Conservation (phyloP, 2,329 filamentous ascomycete genomes). For the Clarireedia monteithiana region DNA sequence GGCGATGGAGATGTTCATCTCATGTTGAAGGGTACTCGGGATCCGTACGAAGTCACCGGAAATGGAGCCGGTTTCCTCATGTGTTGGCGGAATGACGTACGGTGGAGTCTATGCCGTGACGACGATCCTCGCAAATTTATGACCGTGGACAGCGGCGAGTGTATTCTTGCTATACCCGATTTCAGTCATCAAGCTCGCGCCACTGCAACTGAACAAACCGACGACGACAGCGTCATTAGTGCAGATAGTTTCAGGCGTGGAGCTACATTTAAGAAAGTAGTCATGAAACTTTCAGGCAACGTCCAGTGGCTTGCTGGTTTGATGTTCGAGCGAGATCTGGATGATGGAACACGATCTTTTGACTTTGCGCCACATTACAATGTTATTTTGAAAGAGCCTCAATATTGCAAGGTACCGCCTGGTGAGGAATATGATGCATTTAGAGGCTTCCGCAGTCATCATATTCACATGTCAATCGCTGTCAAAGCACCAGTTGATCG, state of each 20-base stretch:
- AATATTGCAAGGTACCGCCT: slow-evolving; percentile 53
- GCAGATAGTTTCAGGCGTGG: slow-evolving; percentile 58
- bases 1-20: slow-evolving; percentile 94
- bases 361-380: slow-evolving; percentile 90
- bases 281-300: slow-evolving; percentile 97
- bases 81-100: slow-evolving; percentile 95
- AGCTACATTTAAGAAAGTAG: slow-evolving; percentile 92
- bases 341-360: slow-evolving; percentile 66
- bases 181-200: slow-evolving; percentile 76
- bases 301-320: slow-evolving; percentile 88
- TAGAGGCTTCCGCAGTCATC: slow-evolving; percentile 88
- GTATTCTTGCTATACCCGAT: slow-evolving; percentile 88
- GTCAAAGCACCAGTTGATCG: slow-evolving; percentile 80
- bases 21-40: slow-evolving; percentile 81
- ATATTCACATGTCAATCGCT: slow-evolving; percentile 92
- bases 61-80: slow-evolving; percentile 93
- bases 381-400: slow-evolving; percentile 75
- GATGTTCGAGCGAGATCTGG: slow-evolving; percentile 81
- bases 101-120: slow-evolving; percentile 74
- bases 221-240: slow-evolving; percentile 46
- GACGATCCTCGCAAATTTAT: slow-evolving; percentile 90
- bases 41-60: slow-evolving; percentile 89
- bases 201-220: slow-evolving; percentile 44
- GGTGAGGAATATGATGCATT: slow-evolving; percentile 79
- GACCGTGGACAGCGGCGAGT: slow-evolving; percentile 92